Conservation (phyloP, 257 asterid species). For the Lycium barbarum region DNA sequence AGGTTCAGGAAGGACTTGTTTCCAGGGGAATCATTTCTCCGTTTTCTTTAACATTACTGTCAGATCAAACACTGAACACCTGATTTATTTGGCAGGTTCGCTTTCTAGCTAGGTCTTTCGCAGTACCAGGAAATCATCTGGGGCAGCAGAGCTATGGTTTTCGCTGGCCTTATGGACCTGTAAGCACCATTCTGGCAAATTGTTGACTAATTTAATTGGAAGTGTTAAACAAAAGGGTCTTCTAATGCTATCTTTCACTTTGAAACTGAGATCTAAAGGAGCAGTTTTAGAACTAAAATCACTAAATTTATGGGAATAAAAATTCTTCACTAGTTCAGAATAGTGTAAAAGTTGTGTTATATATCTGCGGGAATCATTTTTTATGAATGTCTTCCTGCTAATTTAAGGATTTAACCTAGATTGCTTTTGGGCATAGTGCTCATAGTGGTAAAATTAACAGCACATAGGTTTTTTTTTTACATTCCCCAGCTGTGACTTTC, state of each 20-base stretch:
- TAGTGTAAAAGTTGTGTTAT: conserved; percentile 9
- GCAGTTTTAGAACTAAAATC: background rate
- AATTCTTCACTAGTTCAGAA: background rate
- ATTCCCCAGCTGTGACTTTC: conserved; percentile 5
- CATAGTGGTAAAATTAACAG: background rate
- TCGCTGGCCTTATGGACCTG: conserved; percentile 99
- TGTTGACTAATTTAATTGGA: background rate
- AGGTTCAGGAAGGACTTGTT: conserved; percentile 6
- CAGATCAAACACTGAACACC: background rate
- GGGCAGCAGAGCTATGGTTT: conserved; percentile 99
- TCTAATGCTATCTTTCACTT: background rate
- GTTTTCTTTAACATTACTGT: background rate
- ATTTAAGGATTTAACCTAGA: background rate
- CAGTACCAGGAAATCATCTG: conserved; percentile 96
- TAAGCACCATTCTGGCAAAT: conserved; percentile 44
- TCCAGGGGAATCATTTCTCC: background rate
- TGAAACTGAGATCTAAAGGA: background rate
- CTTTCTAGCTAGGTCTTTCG: conserved; percentile 90
- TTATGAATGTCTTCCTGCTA: conserved; percentile 3
- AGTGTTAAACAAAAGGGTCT: background rate
- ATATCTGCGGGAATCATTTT: background rate
- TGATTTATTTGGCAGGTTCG: conserved; percentile 71
- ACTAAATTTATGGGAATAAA: background rate
- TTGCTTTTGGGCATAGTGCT: background rate
- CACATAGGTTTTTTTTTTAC: background rate